Conservation (phyloP, 2,329 filamentous ascomycete genomes). For the Purpureocillium takamizusanense region DNA sequence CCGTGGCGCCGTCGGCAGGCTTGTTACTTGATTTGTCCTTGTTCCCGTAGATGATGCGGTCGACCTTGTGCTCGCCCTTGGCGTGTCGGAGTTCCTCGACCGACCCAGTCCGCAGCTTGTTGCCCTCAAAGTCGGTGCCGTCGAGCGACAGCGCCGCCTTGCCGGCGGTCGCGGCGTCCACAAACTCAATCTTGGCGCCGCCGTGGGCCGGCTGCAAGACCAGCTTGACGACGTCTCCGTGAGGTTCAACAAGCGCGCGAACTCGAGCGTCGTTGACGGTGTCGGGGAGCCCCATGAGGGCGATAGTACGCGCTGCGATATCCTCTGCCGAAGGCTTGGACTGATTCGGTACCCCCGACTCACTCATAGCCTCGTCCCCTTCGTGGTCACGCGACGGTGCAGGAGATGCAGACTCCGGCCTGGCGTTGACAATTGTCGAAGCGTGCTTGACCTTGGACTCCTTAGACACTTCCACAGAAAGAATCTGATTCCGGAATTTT, state of each 20-base stretch:
- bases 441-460: slow-evolving; percentile 47
- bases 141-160: slow-evolving; percentile 56
- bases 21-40: slow-evolving; percentile 12
- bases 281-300: slow-evolving; percentile 79
- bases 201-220: slow-evolving; percentile 72
- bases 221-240: slow-evolving; percentile 66
- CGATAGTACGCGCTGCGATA: slow-evolving; percentile 61
- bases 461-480: slow-evolving; percentile 56
- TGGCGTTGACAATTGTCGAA: slow-evolving; percentile 32
- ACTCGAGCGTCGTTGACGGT: slow-evolving; percentile 86
- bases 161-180: slow-evolving; percentile 60
- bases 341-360: slow-evolving; percentile 10
- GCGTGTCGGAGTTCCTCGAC: slow-evolving; percentile 44
- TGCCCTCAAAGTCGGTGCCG: slow-evolving; percentile 44
- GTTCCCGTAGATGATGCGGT: slow-evolving; percentile 19
- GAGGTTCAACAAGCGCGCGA: slow-evolving; percentile 58
- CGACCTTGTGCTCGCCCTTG: slow-evolving; percentile 30
- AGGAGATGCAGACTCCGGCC: slow-evolving; percentile 22
- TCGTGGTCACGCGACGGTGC: slow-evolving; percentile 25
- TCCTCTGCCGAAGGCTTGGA: slow-evolving; percentile 34
- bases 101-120: slow-evolving; percentile 44
- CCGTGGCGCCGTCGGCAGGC: slow-evolving; percentile 2
- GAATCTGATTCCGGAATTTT: slow-evolving; percentile 56
- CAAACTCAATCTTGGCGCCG: slow-evolving; percentile 80
- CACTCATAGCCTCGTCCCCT: slow-evolving; percentile 29